phyloP scores from a whole-genome alignment of 768 basidiomycete species.

The Collybiopsis confluens region DNA sequence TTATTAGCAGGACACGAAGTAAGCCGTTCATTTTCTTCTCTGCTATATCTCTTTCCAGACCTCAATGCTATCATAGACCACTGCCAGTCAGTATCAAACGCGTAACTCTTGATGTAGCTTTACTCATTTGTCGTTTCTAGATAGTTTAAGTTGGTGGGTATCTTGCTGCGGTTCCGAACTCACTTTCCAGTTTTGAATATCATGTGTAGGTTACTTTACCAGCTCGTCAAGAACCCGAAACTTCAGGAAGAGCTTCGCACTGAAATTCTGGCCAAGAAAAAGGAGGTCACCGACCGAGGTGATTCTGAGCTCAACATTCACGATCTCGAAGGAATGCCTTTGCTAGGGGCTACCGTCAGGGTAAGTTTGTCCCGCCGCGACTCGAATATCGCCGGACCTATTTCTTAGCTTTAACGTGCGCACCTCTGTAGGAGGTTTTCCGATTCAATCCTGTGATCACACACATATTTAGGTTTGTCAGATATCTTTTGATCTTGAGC shows the following conservation, averaged over 20 bases:
- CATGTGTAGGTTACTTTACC: not conserved
- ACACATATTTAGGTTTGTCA: slow-evolving; percentile 22
- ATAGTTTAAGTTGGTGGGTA: not conserved
- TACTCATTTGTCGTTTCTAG: too few relatives aligned
- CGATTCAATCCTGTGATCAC: slow-evolving; percentile 37
- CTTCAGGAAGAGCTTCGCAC: not conserved
- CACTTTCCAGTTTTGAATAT: too few relatives aligned
- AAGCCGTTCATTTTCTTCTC: too few relatives aligned
- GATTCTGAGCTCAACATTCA: slow-evolving; percentile 31
- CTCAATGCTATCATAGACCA: too few relatives aligned
- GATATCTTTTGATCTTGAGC: too few relatives aligned
- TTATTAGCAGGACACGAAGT: too few relatives aligned
- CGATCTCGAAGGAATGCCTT: slow-evolving; percentile 50
- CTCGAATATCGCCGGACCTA: too few relatives aligned
- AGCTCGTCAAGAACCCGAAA: not conserved
- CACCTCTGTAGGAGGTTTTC: slow-evolving; percentile 36
- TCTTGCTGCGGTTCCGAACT: not conserved
- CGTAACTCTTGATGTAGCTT: too few relatives aligned
- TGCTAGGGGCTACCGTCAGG: slow-evolving; percentile 41
- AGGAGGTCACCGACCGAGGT: not conserved
- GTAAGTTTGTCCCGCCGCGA: slow-evolving; percentile 18
- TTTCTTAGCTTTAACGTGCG: not conserved
- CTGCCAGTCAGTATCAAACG: too few relatives aligned
- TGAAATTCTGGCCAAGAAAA: not conserved
- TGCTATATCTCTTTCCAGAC: too few relatives aligned